These are phyloP conservation scores for Penicillium sp. DNA, from an alignment of 2,329 filamentous ascomycete species.

Conservation along the genomic window DNA sequence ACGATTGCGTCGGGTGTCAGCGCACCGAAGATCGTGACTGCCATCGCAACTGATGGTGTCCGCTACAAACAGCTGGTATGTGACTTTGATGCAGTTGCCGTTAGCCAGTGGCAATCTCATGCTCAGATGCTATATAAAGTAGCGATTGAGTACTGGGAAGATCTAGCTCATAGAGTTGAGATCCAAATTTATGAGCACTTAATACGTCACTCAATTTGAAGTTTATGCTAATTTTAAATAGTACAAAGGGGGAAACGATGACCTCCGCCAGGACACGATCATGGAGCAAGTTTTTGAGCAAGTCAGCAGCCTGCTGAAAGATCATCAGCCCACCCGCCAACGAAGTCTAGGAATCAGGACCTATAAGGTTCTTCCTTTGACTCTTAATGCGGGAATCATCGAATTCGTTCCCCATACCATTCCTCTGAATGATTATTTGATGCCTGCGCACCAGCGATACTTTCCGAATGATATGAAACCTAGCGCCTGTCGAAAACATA, in stretches of 20 bases:
- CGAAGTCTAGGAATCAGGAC: slow-evolving; percentile 89
- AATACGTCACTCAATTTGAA: neutral
- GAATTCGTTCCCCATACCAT: slow-evolving; percentile 96
- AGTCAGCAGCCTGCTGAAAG: slow-evolving; percentile 85
- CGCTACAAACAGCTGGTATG: slow-evolving; percentile 81
- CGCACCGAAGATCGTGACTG: slow-evolving; percentile 89
- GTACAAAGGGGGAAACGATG: slow-evolving; percentile 94
- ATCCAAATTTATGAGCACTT: neutral
- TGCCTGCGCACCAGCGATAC: slow-evolving; percentile 87
- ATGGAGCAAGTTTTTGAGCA: slow-evolving; percentile 99
- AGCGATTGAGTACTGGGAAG: too few species aligned
- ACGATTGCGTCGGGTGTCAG: slow-evolving; percentile 88
- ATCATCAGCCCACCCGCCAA: slow-evolving; percentile 84
- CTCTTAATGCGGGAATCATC: slow-evolving; percentile 83
- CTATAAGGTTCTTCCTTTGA: slow-evolving; percentile 94
- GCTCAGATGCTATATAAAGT: too few species aligned
- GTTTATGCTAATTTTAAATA: slow-evolving; percentile 34
- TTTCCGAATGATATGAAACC: slow-evolving; percentile 82
- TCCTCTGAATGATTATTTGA: slow-evolving; percentile 86
- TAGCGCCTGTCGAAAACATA: slow-evolving; percentile 76
- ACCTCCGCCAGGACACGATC: slow-evolving; percentile 93
- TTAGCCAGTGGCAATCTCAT: too few species aligned
- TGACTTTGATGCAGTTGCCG: slow-evolving; percentile 1
- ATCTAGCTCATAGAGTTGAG: neutral
- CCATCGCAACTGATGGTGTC: slow-evolving; percentile 74